A percentile compares a stretch with the other conserved stretches of the same genome.
phyloP scores from a whole-genome alignment of 805 yeast species.

The Maudiozyma bulderi region DNA sequence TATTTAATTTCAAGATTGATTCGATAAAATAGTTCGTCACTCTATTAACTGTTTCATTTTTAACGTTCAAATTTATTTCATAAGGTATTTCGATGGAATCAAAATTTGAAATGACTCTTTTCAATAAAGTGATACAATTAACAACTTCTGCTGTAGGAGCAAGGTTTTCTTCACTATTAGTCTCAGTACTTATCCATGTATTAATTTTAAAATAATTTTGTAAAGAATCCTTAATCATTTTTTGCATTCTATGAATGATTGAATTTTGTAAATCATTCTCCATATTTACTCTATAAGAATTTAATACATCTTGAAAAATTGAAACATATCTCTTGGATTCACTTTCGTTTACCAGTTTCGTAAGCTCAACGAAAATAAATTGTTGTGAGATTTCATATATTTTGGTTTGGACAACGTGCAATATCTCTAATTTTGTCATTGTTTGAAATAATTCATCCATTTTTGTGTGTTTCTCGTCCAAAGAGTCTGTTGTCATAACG shows the following conservation, averaged over 20 bases:
- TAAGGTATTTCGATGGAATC: slow-evolving; percentile 11
- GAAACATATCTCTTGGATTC: slow-evolving; percentile 15
- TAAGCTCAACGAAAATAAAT: slow-evolving; percentile 14
- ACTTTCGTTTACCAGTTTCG: slow-evolving; percentile 16
- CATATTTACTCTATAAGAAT: slow-evolving; percentile 22
- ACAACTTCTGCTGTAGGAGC: slow-evolving; percentile 24
- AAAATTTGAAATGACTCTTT: slow-evolving; percentile 11
- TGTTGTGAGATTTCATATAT: slow-evolving; percentile 13
- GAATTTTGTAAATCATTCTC: slow-evolving; percentile 22
- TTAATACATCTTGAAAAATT: slow-evolving; percentile 26
- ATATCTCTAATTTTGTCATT: slow-evolving; percentile 14
- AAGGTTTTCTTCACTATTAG: neutral
- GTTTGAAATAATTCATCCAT: slow-evolving; percentile 22
- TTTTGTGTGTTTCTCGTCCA: slow-evolving; percentile 14
- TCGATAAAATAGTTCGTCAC: slow-evolving; percentile 29
- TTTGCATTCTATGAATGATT: slow-evolving; percentile 24
- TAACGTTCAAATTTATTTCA: slow-evolving; percentile 14
- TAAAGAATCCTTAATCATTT: slow-evolving; percentile 22
- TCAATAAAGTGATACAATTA: slow-evolving; percentile 18
- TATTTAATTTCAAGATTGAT: slow-evolving; percentile 30
- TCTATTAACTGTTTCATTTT: slow-evolving; percentile 18
- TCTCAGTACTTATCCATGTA: slow-evolving; percentile 22
- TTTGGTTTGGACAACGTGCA: slow-evolving; percentile 11
- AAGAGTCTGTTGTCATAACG: slow-evolving; percentile 13
- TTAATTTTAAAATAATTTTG: slow-evolving; percentile 27